Evolutionary conservation across 345 rosid genomes (phyloP), one percentile per base, ranked within the genome.

Genomic region (Citrus unshiu): DNA sequence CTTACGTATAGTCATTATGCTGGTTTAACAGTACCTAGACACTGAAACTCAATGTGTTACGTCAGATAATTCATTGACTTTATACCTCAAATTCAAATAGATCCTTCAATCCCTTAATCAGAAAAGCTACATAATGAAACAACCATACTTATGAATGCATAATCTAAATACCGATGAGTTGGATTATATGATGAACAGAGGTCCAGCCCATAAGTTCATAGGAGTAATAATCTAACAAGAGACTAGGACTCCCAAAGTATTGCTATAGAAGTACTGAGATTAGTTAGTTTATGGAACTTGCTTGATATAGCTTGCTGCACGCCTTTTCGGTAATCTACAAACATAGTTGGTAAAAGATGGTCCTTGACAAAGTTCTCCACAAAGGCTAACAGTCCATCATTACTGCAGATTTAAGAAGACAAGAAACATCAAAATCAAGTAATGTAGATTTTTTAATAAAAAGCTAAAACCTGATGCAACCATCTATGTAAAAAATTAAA

Each of bases 291-390:
- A 76, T 32, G n/a, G 80, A 84, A 88, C 92, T 87, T 91, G 80
- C 99, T 94, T 88, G 99, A 94, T 91, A 96, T 96, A 76, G 99
- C 99, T 86, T 94, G 98, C 75, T 96, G 99, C 77, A 96, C 98
- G 56, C 97, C 93, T 87, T 96, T 96, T 72, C 99, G 90, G 79
- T 96, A 96, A 85, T 96, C 99, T 79, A 93, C 98, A 81, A 94
- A 94, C 95, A 96, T 91, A 43, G 98, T 93, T 69, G 99, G 99
- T 68, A 94, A 85, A 80, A 96, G 89, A 85, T 94, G 99, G 83
- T 96, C 99, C 91, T 96, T 94, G 77, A 93, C 91, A 83, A 96
- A 93, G 89, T 94, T 96, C 88, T 96, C 99, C 83, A 95, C 88
- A 85, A 96, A 96, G 75, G 95, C 82, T 64, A 93, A 90, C 88